Conservation (phyloP, 164 flowering plant species). For the Vitis rotundifolia region DNA sequence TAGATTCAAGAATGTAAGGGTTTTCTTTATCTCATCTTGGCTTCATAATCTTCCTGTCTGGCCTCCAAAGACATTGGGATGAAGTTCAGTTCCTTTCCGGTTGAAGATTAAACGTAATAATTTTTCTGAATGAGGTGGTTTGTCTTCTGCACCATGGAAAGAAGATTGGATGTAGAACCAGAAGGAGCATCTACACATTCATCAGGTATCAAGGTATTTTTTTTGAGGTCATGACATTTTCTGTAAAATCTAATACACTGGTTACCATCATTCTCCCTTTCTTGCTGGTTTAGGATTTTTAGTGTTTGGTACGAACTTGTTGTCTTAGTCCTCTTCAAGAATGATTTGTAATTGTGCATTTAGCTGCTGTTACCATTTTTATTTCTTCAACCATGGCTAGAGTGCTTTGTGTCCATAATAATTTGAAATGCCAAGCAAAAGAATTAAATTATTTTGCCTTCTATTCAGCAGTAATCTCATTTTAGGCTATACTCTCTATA, state of each 20-base stretch:
- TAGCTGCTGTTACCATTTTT: not conserved
- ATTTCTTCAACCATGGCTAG: not conserved
- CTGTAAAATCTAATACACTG: too few species aligned
- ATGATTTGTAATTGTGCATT: not conserved
- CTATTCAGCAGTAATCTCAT: too few species aligned
- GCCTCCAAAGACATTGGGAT: not conserved
- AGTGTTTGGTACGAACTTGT: not conserved
- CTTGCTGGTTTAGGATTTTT: too few species aligned
- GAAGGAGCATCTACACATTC: not conserved
- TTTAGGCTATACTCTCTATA: too few species aligned
- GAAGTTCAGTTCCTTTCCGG: not conserved
- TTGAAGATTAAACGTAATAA: not conserved
- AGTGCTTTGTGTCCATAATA: not conserved
- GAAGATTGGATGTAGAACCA: not conserved
- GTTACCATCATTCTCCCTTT: too few species aligned
- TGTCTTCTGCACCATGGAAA: not conserved
- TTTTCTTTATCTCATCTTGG: not conserved
- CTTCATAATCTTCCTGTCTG: slow-evolving; percentile 1
- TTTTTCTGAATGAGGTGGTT: not conserved
- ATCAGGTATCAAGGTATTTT: not conserved
- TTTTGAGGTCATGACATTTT: not conserved
- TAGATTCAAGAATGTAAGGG: slow-evolving; percentile 13
- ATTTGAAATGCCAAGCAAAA: not conserved
- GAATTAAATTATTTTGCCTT: too few species aligned
- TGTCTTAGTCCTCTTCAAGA: not conserved